These are phyloP conservation scores for Aciculosporium take DNA, from an alignment of 2,329 filamentous ascomycete species.

Conservation along the genomic window DNA sequence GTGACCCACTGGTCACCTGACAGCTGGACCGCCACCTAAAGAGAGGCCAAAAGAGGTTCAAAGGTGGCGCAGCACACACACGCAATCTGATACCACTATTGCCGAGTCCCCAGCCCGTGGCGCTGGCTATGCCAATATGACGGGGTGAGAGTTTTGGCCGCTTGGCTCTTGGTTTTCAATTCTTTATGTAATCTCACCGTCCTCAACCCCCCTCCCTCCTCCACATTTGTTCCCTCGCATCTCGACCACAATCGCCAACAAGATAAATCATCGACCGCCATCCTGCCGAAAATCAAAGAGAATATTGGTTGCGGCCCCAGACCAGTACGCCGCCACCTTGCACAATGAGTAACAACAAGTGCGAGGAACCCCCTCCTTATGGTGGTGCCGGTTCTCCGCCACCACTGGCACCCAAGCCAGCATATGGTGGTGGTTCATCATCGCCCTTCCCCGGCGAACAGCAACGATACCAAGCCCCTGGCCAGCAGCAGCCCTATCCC, in stretches of 20 bases:
- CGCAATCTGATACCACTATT: too few species aligned
- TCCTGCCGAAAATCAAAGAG: background rate
- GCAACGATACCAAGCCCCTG: slow-evolving; percentile 14
- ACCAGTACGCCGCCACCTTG: background rate
- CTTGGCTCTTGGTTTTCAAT: background rate
- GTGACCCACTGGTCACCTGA: too few species aligned
- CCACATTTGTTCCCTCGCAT: background rate
- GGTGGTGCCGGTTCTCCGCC: slow-evolving; percentile 18
- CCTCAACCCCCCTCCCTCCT: background rate
- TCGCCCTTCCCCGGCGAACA: slow-evolving; percentile 5
- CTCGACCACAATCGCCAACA: background rate
- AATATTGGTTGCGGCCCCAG: background rate
- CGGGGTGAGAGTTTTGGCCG: slow-evolving; percentile 7
- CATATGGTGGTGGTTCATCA: slow-evolving; percentile 27
- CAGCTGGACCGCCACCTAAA: too few species aligned
- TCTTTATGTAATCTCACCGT: background rate
- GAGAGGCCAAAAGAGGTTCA: too few species aligned
- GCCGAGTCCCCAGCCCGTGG: slow-evolving; percentile 2
- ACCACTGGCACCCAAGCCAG: slow-evolving; percentile 22
- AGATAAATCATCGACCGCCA: background rate
- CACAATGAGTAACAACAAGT: slow-evolving; percentile 31
- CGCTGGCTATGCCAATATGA: slow-evolving; percentile 3
- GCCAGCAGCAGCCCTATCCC: slow-evolving; percentile 11
- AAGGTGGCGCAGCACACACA: slow-evolving; percentile 22
- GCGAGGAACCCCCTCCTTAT: slow-evolving; percentile 37